phyloP scores from a whole-genome alignment of 371 early-diverging fungal species.

The Mucor mucedo region DNA sequence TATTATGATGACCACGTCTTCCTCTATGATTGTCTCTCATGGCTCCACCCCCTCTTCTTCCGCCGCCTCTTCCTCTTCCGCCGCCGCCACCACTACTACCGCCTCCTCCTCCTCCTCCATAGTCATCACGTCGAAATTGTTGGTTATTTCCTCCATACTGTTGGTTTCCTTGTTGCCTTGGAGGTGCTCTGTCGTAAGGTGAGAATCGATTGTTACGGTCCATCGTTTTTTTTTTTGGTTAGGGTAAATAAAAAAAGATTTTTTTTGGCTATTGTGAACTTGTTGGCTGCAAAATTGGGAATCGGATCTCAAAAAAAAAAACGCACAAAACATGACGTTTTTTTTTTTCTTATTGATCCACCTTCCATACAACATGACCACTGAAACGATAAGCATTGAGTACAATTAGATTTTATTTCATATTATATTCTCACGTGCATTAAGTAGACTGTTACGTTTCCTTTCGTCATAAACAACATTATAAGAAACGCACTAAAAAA shows the following conservation, averaged over 20 bases:
- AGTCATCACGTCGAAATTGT: conserved; percentile 32
- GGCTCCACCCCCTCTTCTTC: conserved; percentile 4
- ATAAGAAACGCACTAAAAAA: no score
- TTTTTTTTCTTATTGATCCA: no score
- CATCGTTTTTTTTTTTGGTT: conserved; percentile 5
- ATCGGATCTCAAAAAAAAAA: no score
- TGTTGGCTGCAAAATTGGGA: no score
- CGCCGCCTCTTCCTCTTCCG: conserved; percentile 21
- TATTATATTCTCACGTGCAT: no score
- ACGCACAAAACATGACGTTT: no score
- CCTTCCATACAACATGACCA: no score
- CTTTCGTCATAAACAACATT: no score
- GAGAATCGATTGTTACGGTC: conserved; percentile 28
- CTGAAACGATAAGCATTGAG: no score
- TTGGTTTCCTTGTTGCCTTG: conserved; percentile 9
- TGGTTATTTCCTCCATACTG: conserved; percentile 5
- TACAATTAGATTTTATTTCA: no score
- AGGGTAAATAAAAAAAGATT: not conserved
- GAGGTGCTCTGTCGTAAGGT: conserved; percentile 31
- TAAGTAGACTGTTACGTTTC: no score
- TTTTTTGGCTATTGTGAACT: no score
- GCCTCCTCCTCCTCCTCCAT: conserved; percentile 27
- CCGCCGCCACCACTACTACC: conserved; percentile 20
- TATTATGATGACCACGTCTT: conserved; percentile 7
- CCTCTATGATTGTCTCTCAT: conserved; percentile 2